Base-by-base conservation (phyloP, 2,329 filamentous ascomycete species). In the Fusarium scirpi region DNA sequence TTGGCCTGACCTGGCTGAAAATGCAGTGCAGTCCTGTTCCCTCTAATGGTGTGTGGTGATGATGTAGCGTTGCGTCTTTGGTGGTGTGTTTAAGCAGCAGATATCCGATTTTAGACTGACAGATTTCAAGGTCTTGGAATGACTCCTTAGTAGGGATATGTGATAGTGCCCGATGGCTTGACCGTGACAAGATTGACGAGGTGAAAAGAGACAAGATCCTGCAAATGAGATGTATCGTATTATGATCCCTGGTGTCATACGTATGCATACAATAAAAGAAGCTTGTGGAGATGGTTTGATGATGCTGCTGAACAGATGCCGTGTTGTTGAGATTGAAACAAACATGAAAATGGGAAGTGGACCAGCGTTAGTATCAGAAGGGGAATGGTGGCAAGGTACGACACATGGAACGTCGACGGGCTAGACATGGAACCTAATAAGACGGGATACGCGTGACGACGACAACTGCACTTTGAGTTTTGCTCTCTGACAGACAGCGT, bases 241-340 rank as follows among this genome's bases (percentile, higher is more conserved):
- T n/a, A 38, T 38, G 34, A 38, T 38, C 34, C 34, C 34, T 38
- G 34, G 34, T 38, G 34, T n/a, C 18, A 38, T 38, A 38, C 34
- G 34, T 29, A 38, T 38, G 18, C 34, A 38, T 10, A 38, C 18
- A 38, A 58, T 55, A 59, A 58, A 41, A 49, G 67, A 67, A 59
- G 57, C 54, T 44, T 49, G 63, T 68, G 67, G 59, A 53, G 67
- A 64, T 52, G 41, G 20, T 46, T 40, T 41, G 58, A 56, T 55
- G 63, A 49, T 64, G 22, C 53, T 67, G n/a, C 49, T 45, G 40
- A 58, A 29, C 29, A 47, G 20, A 56, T 58, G 48, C 44, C 40
- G 45, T 46, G 55, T 44, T 53, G 43, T 70, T 54, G 52, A 65
- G 68, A 70, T 71, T 68, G 67, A 70, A 70, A 71, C 65, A 70